Evolutionary conservation across 805 yeast species (phyloP).

Genomic region (Ogataea siamensis): DNA sequence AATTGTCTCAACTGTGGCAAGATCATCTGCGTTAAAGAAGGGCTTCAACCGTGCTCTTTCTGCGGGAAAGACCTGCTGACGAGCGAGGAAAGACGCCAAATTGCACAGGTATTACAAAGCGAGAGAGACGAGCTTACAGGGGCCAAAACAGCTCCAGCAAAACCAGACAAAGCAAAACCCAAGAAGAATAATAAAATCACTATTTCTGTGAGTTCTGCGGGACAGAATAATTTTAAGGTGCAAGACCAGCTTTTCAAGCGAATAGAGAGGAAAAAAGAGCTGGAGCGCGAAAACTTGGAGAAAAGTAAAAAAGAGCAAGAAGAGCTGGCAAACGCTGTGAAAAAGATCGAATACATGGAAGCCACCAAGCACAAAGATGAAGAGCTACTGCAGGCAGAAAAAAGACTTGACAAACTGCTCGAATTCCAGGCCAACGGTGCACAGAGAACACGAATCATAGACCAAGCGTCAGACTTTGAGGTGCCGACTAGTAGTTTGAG

Average conservation of each 20-base stretch:
- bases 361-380: slow-evolving; percentile 44
- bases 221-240: slow-evolving; percentile 62
- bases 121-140: slow-evolving; percentile 50
- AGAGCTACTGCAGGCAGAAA: slow-evolving; percentile 67
- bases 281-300: slow-evolving; percentile 35
- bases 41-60: slow-evolving; percentile 82
- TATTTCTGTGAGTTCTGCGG: slow-evolving; percentile 55
- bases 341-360: slow-evolving; percentile 45
- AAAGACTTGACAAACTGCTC: slow-evolving; percentile 67
- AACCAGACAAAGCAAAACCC: slow-evolving; percentile 18
- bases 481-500: slow-evolving; percentile 49
- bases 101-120: slow-evolving; percentile 47
- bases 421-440: slow-evolving; percentile 84
- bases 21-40: slow-evolving; percentile 87
- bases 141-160: slow-evolving; percentile 18
- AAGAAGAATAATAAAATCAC: slow-evolving; percentile 52
- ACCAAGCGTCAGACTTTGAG: slow-evolving; percentile 87
- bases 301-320: slow-evolving; percentile 38
- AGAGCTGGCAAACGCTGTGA: slow-evolving; percentile 40
- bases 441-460: slow-evolving; percentile 89
- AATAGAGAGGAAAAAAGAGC: slow-evolving; percentile 49
- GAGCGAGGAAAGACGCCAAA: slow-evolving; percentile 57
- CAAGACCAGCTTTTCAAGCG: slow-evolving; percentile 63
- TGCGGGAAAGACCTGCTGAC: slow-evolving; percentile 72
- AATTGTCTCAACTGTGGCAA: slow-evolving; percentile 94